A percentile compares a stretch with the other conserved stretches of the same genome.
These are phyloP conservation scores for Boehmeria nivea DNA, from an alignment of 306 rosid species.

Conservation along the genomic window DNA sequence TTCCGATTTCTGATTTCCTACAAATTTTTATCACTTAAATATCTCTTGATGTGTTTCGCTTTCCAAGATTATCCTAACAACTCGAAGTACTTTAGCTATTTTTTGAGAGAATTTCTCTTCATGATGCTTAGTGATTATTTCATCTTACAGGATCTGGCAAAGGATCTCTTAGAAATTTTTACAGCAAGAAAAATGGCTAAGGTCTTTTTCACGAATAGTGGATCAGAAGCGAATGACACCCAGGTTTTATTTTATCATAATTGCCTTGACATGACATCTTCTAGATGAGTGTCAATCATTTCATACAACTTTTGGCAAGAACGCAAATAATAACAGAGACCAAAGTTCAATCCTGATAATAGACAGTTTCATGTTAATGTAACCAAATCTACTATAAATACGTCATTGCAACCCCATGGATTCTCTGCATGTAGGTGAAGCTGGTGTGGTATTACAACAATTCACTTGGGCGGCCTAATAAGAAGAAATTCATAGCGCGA, in stretches of 20 bases:
- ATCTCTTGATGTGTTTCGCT: neutral
- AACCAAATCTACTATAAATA: slow-evolving; percentile 21
- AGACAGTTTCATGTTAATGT: slow-evolving; percentile 10
- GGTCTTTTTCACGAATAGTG: slow-evolving; percentile 83
- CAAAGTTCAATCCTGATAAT: neutral
- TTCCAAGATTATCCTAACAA: neutral
- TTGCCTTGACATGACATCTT: too few relatives aligned
- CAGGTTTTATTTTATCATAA: slow-evolving; percentile 43
- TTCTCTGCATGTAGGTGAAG: slow-evolving; percentile 90
- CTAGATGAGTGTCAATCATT: too few relatives aligned
- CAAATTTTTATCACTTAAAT: neutral
- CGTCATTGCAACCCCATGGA: too few relatives aligned
- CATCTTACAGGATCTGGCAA: slow-evolving; percentile 74
- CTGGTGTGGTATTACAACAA: slow-evolving; percentile 95
- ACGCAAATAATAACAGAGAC: neutral
- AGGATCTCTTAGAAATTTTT: slow-evolving; percentile 62
- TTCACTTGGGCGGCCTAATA: slow-evolving; percentile 85
- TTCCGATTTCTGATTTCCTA: neutral
- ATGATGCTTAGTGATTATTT: slow-evolving; percentile 15
- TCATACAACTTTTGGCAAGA: too few relatives aligned
- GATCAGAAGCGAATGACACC: slow-evolving; percentile 97
- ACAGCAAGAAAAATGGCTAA: slow-evolving; percentile 81
- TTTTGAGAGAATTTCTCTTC: slow-evolving; percentile 3
- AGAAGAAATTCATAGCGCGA: slow-evolving; percentile 93
- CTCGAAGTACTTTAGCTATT: neutral